phyloP scores from a whole-genome alignment of 176 grass and related monocot genomes.

The Bolboschoenus planiculmis region DNA sequence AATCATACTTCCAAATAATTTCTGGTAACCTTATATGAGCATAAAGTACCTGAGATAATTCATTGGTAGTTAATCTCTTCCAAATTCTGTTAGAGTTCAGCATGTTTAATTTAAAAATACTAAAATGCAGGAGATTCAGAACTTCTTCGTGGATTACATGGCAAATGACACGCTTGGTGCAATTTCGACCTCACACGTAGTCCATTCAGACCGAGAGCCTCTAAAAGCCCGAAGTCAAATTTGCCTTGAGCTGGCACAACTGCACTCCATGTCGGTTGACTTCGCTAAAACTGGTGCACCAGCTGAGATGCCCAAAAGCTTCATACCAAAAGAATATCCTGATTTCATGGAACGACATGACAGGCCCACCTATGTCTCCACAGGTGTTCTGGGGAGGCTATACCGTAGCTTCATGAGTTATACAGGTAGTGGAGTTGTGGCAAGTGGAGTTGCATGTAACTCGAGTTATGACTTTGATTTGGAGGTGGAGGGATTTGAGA shows the following conservation, averaged over 20 bases:
- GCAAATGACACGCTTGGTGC: slow-evolving; percentile 59
- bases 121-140: slow-evolving; percentile 83
- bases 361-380: slow-evolving; percentile 48
- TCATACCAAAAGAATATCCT: slow-evolving; percentile 65
- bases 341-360: slow-evolving; percentile 92
- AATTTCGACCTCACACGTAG: slow-evolving; percentile 75
- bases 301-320: slow-evolving; percentile 56
- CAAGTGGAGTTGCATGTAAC: background rate
- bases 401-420: slow-evolving; percentile 35
- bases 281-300: slow-evolving; percentile 84
- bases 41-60: background rate
- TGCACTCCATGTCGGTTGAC: slow-evolving; percentile 91
- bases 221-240: slow-evolving; percentile 60
- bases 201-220: slow-evolving; percentile 59
- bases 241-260: slow-evolving; percentile 64
- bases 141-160: slow-evolving; percentile 90
- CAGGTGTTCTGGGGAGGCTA: slow-evolving; percentile 60
- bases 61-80: background rate
- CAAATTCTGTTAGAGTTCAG: background rate
- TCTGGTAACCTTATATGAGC: background rate
- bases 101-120: slow-evolving; percentile 9
- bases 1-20: background rate
- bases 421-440: slow-evolving; percentile 12
- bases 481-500: slow-evolving; percentile 45
- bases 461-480: slow-evolving; percentile 49